phyloP scores from a whole-genome alignment of 371 early-diverging fungal genomes.

The Mucor mucedo region DNA sequence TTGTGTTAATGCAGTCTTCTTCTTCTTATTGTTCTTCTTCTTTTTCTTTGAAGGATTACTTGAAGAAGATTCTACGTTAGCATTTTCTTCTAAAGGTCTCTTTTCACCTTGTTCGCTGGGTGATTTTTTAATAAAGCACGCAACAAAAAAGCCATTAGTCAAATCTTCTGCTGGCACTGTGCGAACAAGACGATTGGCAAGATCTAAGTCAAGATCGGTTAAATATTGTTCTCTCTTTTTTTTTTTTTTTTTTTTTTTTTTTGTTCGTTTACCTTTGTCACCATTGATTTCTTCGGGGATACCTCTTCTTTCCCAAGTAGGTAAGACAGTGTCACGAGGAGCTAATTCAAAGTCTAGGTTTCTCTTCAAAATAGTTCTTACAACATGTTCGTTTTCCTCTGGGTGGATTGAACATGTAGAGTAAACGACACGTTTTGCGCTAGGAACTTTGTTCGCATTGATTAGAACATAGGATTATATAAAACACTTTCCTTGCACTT shows the following conservation, averaged over 20 bases:
- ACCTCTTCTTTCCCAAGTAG: slow-evolving; percentile 81
- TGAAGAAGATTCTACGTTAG: background rate
- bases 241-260: background rate
- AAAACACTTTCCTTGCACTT: slow-evolving; percentile 23
- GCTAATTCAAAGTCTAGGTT: slow-evolving; percentile 66
- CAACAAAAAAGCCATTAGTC: slow-evolving; percentile 89
- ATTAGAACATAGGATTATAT: background rate
- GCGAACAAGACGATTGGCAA: slow-evolving; percentile 69
- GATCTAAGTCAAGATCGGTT: slow-evolving; percentile 26
- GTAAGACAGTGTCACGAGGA: slow-evolving; percentile 61
- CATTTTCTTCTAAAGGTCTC: slow-evolving; percentile 11
- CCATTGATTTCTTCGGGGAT: slow-evolving; percentile 52
- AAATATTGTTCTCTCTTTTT: no score
- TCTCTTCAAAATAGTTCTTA: slow-evolving; percentile 62
- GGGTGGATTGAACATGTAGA: slow-evolving; percentile 95
- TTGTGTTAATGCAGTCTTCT: slow-evolving; percentile 24
- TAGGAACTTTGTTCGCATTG: slow-evolving; percentile 59
- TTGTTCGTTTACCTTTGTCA: slow-evolving; percentile 19
- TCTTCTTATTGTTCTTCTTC: slow-evolving; percentile 33
- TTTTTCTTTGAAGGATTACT: slow-evolving; percentile 13
- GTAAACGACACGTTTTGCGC: slow-evolving; percentile 84
- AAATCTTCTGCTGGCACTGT: slow-evolving; percentile 70
- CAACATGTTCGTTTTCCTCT: slow-evolving; percentile 97
- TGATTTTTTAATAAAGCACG: slow-evolving; percentile 70
- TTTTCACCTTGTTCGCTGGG: slow-evolving; percentile 5